Evolutionary conservation across 169 alveolate genomes (phyloP).

Genomic region (Theileria annulata): DNA sequence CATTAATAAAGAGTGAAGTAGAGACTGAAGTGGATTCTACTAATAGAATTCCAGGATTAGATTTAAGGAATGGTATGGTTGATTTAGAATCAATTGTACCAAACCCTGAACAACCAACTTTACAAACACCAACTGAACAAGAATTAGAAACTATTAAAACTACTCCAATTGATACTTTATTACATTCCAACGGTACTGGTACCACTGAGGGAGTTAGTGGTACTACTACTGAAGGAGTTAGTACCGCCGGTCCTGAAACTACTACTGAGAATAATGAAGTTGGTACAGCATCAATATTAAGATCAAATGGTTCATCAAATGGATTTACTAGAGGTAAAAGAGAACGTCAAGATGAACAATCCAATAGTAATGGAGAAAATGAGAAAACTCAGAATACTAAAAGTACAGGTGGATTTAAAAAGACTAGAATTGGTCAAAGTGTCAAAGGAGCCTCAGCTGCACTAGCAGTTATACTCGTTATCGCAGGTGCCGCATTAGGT

Average conservation of each 20-base stretch:
- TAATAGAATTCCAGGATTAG: background rate
- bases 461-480: constrained; percentile 10
- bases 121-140: background rate
- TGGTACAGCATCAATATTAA: background rate
- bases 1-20: background rate
- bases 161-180: background rate
- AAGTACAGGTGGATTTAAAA: background rate
- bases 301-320: background rate
- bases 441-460: constrained; percentile 21
- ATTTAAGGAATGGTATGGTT: background rate
- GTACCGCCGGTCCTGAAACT: background rate
- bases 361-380: background rate
- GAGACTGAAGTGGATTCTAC: constrained; percentile 3
- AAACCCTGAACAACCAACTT: background rate
- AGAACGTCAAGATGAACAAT: background rate
- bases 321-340: background rate
- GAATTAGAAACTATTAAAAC: background rate
- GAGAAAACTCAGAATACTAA: background rate
- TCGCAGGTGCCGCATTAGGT: constrained; percentile 28
- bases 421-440: background rate
- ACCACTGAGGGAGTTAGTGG: background rate
- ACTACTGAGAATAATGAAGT: background rate
- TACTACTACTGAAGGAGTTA: background rate
- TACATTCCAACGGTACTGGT: background rate
- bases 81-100: background rate